These are phyloP conservation scores for Fusarium papillatum DNA, from an alignment of 2,329 filamentous ascomycete genomes.

Conservation along the genomic window DNA sequence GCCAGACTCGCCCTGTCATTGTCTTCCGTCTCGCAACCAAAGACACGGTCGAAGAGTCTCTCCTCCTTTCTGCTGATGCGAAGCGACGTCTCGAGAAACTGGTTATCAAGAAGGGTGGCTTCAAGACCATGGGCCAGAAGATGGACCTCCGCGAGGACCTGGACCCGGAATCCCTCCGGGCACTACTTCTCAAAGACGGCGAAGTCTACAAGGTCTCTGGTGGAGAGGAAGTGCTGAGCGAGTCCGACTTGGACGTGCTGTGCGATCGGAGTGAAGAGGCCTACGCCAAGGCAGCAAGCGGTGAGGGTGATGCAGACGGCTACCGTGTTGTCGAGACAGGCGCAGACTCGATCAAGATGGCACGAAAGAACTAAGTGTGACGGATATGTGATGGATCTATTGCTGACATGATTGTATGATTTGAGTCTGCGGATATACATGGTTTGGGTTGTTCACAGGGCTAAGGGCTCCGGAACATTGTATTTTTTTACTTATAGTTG, in stretches of 20 bases:
- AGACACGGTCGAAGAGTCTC: conserved; percentile 89
- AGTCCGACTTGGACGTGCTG: conserved; percentile 82
- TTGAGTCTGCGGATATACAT: background rate
- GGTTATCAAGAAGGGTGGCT: conserved; percentile 94
- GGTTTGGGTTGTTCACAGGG: background rate
- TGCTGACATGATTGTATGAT: background rate
- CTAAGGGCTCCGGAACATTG: background rate
- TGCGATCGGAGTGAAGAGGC: conserved; percentile 80
- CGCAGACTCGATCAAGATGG: conserved; percentile 63
- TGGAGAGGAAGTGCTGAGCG: conserved; percentile 77
- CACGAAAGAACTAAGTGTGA: conserved; percentile 36
- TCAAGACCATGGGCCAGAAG: conserved; percentile 77
- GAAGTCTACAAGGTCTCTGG: conserved; percentile 70
- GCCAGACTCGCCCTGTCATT: conserved; percentile 91
- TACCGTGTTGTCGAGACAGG: conserved; percentile 88
- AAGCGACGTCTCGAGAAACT: conserved; percentile 95
- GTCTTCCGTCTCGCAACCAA: conserved; percentile 95
- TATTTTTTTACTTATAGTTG: background rate
- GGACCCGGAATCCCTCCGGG: conserved; percentile 71
- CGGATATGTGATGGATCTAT: background rate
- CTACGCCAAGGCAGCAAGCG: conserved; percentile 81
- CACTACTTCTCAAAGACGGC: conserved; percentile 80
- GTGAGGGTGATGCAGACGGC: conserved; percentile 77
- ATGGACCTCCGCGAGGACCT: conserved; percentile 66
- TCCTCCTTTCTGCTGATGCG: conserved; percentile 89